These are phyloP conservation scores for Lasiodiplodia gonubiensis DNA, from an alignment of 2,329 filamentous ascomycete species.

Conservation along the genomic window DNA sequence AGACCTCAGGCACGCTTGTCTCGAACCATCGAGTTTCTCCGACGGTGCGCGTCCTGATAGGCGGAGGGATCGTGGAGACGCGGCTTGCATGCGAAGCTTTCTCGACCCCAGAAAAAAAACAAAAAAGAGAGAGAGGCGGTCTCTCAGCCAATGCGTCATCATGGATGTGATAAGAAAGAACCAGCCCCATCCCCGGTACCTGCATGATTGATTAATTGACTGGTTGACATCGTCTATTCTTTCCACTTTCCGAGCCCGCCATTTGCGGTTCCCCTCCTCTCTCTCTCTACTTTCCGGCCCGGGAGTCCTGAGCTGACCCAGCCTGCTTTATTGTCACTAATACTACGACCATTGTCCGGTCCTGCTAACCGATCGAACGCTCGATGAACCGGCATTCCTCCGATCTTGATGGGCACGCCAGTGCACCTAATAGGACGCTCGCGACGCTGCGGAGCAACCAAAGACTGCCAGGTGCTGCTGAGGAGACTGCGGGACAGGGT, in stretches of 20 bases:
- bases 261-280: background rate
- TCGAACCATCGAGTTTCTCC: background rate
- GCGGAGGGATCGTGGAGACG: background rate
- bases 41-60: background rate
- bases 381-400: background rate
- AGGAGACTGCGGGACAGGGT: no score
- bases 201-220: background rate
- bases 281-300: no score
- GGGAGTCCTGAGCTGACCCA: background rate
- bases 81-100: background rate
- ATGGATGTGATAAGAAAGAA: background rate
- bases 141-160: background rate
- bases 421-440: no score
- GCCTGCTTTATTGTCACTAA: background rate
- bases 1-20: background rate
- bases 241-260: background rate
- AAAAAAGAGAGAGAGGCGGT: background rate
- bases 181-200: background rate
- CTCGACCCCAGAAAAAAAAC: background rate
- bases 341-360: background rate
- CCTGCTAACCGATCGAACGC: background rate
- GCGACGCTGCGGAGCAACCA: no score
- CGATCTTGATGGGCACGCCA: background rate
- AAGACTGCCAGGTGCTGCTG: background rate
- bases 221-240: background rate